phyloP scores from a whole-genome alignment of 208 protist genomes.

The Wallacemonas rigidus region DNA sequence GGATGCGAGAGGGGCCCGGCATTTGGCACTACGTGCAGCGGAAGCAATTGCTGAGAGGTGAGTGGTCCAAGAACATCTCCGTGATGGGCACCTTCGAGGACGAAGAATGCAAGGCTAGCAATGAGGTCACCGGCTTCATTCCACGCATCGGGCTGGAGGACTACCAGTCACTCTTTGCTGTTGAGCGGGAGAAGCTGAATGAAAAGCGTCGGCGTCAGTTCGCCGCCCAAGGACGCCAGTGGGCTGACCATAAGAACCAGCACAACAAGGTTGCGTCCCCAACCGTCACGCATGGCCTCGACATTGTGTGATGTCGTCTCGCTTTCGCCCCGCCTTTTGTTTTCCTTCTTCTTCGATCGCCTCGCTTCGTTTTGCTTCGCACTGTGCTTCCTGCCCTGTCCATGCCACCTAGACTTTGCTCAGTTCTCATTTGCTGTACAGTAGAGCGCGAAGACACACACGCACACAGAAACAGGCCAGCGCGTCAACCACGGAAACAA shows the following conservation, averaged over 20 bases:
- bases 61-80: constrained; percentile 83
- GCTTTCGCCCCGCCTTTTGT: background rate
- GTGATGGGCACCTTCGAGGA: constrained; percentile 81
- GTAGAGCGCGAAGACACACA: background rate
- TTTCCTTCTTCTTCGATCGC: background rate
- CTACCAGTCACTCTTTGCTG: constrained; percentile 61
- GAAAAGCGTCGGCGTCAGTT: constrained; percentile 65
- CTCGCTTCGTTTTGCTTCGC: background rate
- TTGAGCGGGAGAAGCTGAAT: constrained; percentile 62
- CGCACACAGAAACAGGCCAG: background rate
- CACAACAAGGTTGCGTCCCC: background rate
- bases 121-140: constrained; percentile 64
- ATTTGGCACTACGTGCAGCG: constrained; percentile 81
- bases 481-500: background rate
- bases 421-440: constrained; percentile 1
- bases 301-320: constrained; percentile 20
- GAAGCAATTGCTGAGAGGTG: constrained; percentile 75
- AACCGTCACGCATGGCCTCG: constrained; percentile 21
- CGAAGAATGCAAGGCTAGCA: constrained; percentile 63
- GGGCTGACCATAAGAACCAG: constrained; percentile 40
- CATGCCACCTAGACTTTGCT: background rate
- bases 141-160: constrained; percentile 73
- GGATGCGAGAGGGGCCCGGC: constrained; percentile 85
- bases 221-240: constrained; percentile 45
- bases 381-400: background rate